phyloP scores from a whole-genome alignment of 148 eudicot species.

The Gaultheria prostrata region DNA sequence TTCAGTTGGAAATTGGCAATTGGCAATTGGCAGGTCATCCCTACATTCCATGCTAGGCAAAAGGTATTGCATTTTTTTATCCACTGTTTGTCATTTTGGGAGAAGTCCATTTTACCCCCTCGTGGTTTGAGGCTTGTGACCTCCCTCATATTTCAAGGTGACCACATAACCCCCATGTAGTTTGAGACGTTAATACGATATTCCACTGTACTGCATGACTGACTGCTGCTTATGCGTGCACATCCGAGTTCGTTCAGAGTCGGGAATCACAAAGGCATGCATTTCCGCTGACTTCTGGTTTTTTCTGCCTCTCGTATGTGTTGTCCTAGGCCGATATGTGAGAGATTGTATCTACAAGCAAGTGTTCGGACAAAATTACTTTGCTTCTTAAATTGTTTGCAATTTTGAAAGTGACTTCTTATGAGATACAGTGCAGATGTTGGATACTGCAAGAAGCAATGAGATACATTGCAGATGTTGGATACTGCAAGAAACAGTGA shows the following conservation, averaged over 20 bases:
- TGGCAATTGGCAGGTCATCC: background rate
- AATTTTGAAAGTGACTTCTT: background rate
- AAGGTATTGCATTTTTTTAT: slow-evolving; percentile 11
- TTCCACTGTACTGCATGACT: background rate
- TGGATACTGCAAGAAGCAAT: slow-evolving; percentile 6
- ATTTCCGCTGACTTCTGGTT: background rate
- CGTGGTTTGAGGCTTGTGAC: no score
- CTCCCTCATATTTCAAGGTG: no score
- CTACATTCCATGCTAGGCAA: background rate
- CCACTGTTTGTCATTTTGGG: background rate
- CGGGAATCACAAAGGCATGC: background rate
- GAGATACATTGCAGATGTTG: no score
- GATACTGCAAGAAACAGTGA: no score
- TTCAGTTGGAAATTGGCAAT: slow-evolving; percentile 1
- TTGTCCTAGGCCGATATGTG: background rate
- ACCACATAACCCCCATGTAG: background rate
- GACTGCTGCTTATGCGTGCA: background rate
- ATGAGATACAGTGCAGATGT: background rate
- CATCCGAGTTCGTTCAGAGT: background rate
- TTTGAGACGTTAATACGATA: background rate
- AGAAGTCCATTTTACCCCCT: no score
- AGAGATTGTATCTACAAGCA: background rate
- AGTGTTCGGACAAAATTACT: background rate
- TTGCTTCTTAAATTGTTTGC: background rate
- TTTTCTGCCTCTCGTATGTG: background rate